Percentiles rank a stretch among this genome's conserved stretches.
These are phyloP conservation scores for Carex kokanica DNA, from an alignment of 176 grass and related monocot species.

Conservation along the genomic window DNA sequence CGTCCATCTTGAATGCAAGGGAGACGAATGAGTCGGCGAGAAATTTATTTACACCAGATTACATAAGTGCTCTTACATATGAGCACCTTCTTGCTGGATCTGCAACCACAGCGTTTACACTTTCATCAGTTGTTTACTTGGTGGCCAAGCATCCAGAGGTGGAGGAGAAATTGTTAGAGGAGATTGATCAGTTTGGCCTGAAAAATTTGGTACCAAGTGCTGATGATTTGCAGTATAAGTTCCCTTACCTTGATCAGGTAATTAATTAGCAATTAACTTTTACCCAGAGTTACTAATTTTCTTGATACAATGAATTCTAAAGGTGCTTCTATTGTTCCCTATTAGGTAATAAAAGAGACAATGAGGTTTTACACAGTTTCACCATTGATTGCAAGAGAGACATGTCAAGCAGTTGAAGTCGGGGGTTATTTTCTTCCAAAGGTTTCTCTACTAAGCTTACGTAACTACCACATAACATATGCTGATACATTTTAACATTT, in stretches of 20 bases:
- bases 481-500: background rate
- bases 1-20: constrained; percentile 53
- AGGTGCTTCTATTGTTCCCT: background rate
- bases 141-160: constrained; percentile 58
- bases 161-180: constrained; percentile 52
- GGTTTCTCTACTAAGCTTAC: constrained; percentile 20
- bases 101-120: constrained; percentile 64
- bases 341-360: constrained; percentile 62
- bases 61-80: constrained; percentile 68
- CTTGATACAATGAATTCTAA: background rate
- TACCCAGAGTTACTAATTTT: background rate
- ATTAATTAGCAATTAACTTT: background rate
- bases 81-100: constrained; percentile 85
- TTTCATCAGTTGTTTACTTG: constrained; percentile 61
- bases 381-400: constrained; percentile 61
- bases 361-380: constrained; percentile 68
- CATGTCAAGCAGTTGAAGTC: constrained; percentile 44
- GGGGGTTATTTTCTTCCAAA: constrained; percentile 55
- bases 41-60: constrained; percentile 60
- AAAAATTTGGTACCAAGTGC: constrained; percentile 28
- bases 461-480: background rate
- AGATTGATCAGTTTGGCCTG: constrained; percentile 47
- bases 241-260: constrained; percentile 71
- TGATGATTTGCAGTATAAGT: constrained; percentile 44
- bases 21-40: constrained; percentile 35